A percentile compares a stretch with the other conserved stretches of the same genome.
phyloP scores from a whole-genome alignment of 768 basidiomycete genomes.

The Rhodosporidiobolus odoratus region DNA sequence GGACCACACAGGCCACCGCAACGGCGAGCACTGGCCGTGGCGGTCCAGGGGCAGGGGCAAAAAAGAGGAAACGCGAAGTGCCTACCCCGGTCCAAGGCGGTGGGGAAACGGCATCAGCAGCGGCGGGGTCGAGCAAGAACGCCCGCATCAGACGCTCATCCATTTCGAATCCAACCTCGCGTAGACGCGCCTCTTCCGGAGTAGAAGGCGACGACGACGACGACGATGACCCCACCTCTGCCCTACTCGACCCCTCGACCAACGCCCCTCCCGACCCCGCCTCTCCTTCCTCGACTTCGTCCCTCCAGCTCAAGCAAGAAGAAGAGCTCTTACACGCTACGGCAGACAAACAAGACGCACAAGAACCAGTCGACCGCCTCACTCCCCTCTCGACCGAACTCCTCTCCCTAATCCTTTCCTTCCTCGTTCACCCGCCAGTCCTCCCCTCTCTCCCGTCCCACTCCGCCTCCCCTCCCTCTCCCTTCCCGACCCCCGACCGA shows the following conservation, averaged over 20 bases:
- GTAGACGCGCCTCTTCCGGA: too few species aligned
- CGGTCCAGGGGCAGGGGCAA: background rate
- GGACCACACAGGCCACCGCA: background rate
- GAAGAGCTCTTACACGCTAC: too few species aligned
- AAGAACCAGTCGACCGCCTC: slow-evolving; percentile 21
- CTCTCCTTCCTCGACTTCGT: background rate
- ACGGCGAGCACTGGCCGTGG: background rate
- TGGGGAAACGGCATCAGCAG: background rate
- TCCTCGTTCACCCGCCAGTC: slow-evolving; percentile 6
- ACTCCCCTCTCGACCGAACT: slow-evolving; percentile 28
- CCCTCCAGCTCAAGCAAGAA: background rate
- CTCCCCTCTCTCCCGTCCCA: background rate
- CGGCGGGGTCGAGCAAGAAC: background rate
- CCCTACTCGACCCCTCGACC: too few species aligned
- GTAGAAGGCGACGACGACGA: too few species aligned
- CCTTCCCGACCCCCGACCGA: background rate
- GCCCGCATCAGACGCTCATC: background rate
- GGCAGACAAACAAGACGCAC: background rate
- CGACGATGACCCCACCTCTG: too few species aligned
- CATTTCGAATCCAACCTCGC: too few species aligned
- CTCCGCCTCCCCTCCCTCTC: background rate
- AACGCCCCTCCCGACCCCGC: too few species aligned
- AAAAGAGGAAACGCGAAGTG: background rate
- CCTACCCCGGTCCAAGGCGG: background rate
- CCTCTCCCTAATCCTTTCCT: slow-evolving; percentile 22